Percentiles rank a stretch among this genome's conserved stretches.
phyloP scores from a whole-genome alignment of 331 rosid species.

The Erythrophleum ivorense region DNA sequence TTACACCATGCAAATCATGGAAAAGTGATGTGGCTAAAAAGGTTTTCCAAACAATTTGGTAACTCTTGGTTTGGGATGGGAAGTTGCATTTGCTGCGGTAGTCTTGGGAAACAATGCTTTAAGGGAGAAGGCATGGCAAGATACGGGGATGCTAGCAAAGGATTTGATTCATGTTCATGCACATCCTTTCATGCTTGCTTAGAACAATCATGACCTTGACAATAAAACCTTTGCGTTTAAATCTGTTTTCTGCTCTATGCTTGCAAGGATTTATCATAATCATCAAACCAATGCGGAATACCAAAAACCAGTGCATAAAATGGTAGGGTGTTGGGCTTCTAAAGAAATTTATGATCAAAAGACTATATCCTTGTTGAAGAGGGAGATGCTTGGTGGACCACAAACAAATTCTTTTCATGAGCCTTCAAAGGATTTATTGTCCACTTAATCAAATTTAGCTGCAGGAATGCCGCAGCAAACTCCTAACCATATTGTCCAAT shows the following conservation, averaged over 20 bases:
- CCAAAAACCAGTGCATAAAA: conserved; percentile 78
- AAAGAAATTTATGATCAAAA: conserved; percentile 80
- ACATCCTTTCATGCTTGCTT: no score
- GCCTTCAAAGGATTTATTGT: conserved; percentile 60
- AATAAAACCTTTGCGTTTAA: conserved; percentile 83
- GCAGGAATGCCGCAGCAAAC: conserved; percentile 63
- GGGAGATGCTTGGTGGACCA: conserved; percentile 84
- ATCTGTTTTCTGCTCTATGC: conserved; percentile 91
- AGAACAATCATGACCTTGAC: conserved; percentile 66
- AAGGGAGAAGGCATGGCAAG: conserved; percentile 98
- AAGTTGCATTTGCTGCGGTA: conserved; percentile 94
- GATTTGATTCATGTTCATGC: conserved; percentile 97
- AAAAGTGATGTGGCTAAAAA: conserved; percentile 89
- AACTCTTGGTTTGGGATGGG: conserved; percentile 87
- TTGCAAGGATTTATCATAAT: conserved; percentile 87
- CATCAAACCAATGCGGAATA: conserved; percentile 89
- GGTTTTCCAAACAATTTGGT: conserved; percentile 77
- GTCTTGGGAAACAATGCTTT: conserved; percentile 93
- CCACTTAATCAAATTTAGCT: conserved; percentile 62
- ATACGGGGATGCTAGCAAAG: conserved; percentile 96
- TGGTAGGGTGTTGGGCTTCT: conserved; percentile 94
- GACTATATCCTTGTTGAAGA: conserved; percentile 66
- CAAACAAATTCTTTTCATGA: conserved; percentile 65
- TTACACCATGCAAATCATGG: conserved; percentile 93
- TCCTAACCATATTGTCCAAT: conserved; percentile 54